Percentiles rank a stretch among this genome's conserved stretches.
phyloP scores from a whole-genome alignment of 75 land plant species.

The Cupressus sempervirens region DNA sequence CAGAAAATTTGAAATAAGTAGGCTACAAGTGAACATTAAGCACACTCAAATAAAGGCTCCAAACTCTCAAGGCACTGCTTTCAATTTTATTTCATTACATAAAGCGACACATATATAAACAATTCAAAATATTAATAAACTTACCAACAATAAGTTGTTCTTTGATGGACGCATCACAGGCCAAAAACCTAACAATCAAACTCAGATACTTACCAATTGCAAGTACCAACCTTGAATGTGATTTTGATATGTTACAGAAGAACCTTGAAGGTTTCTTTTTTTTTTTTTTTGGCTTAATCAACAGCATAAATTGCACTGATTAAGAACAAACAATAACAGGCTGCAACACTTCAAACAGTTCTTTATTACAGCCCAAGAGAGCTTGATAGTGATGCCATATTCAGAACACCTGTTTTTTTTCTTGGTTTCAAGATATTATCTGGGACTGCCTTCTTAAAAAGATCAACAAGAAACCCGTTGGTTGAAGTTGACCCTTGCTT shows the following conservation, averaged over 20 bases:
- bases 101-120: not conserved
- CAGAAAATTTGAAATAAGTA: too few species aligned
- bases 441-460: conserved; percentile 6
- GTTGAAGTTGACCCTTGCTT: not conserved
- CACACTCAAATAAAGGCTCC: not conserved
- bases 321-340: not conserved
- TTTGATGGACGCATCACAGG: not conserved
- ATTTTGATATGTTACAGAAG: conserved; percentile 1
- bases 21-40: not conserved
- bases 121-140: not conserved
- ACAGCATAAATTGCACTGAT: not conserved
- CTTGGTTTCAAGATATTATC: conserved; percentile 1
- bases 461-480: conserved; percentile 5
- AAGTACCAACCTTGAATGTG: not conserved
- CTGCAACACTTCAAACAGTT: not conserved
- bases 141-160: not conserved
- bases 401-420: conserved; percentile 1
- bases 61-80: not conserved
- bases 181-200: not conserved
- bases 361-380: conserved; percentile 9
- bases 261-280: not conserved
- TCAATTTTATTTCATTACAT: not conserved
- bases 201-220: not conserved
- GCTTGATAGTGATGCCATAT: conserved; percentile 4
- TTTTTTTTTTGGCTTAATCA: not conserved